Percentiles rank a stretch among this genome's conserved stretches.
Evolutionary conservation across 805 yeast genomes (phyloP).

Genomic region (Ogataea populi-albae): DNA sequence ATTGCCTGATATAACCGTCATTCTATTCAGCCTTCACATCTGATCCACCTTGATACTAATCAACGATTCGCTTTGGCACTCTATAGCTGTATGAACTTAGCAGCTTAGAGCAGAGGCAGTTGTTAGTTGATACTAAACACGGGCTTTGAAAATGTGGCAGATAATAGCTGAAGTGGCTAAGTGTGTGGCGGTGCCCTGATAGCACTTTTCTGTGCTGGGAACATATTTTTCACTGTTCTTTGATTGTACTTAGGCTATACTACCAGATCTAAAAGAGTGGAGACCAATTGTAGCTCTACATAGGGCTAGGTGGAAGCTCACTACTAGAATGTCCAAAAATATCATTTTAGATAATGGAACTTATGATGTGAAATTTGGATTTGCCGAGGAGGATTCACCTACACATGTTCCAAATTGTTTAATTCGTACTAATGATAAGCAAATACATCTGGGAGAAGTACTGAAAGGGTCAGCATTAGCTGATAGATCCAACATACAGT

Average conservation of each 20-base stretch:
- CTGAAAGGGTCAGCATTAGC: conserved; percentile 39
- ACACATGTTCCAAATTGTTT: conserved; percentile 63
- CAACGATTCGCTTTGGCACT: no score
- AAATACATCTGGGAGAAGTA: conserved; percentile 64
- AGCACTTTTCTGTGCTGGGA: no score
- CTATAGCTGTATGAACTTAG: no score
- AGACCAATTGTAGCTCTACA: no score
- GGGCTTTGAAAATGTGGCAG: conserved; percentile 1
- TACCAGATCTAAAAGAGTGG: conserved; percentile 1
- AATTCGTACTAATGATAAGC: conserved; percentile 71
- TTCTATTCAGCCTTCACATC: neutral
- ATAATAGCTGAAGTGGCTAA: no score
- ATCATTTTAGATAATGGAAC: conserved; percentile 89
- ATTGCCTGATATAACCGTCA: conserved; percentile 4
- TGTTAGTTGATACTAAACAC: no score
- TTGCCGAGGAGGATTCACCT: conserved; percentile 42
- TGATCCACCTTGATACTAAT: no score
- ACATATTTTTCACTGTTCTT: no score
- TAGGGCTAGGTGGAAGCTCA: no score
- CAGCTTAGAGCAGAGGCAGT: no score
- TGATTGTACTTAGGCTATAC: neutral
- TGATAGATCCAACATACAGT: conserved; percentile 70
- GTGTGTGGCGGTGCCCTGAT: no score
- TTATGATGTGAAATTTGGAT: conserved; percentile 70
- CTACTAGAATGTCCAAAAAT: conserved; percentile 25